These are phyloP conservation scores for Allomyces javanicus DNA, from an alignment of 192 early-diverging fungal genomes.

Conservation along the genomic window DNA sequence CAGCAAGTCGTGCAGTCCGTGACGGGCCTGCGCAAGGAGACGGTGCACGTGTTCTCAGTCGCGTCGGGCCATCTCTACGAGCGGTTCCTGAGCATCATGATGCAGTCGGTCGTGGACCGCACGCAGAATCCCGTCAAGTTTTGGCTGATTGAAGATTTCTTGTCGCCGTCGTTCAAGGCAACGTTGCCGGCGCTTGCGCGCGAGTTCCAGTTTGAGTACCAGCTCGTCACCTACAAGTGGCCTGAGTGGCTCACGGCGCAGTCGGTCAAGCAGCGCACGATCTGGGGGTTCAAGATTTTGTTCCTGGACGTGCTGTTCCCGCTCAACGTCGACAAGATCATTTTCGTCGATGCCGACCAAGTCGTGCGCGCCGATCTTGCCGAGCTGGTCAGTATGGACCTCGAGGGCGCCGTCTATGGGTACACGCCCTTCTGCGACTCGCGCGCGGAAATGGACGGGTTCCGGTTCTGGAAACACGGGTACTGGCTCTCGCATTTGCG, in stretches of 20 bases:
- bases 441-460: conserved; percentile 84
- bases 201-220: conserved; percentile 74
- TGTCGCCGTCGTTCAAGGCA: conserved; percentile 88
- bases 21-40: too few species aligned
- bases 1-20: conserved; percentile 1
- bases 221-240: conserved; percentile 97
- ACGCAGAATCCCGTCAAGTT: conserved; percentile 87
- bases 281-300: conserved; percentile 99
- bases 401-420: conserved; percentile 85
- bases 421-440: conserved; percentile 92
- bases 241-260: conserved; percentile 85
- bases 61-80: conserved; percentile 93
- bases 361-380: conserved; percentile 90
- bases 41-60: conserved; percentile 91
- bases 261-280: conserved; percentile 86
- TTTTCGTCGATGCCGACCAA: conserved; percentile 98
- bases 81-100: conserved; percentile 94
- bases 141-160: conserved; percentile 96
- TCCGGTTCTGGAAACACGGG: conserved; percentile 91
- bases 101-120: conserved; percentile 67
- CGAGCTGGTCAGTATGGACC: conserved; percentile 79
- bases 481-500: conserved; percentile 82
- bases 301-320: conserved; percentile 97
- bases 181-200: conserved; percentile 63
- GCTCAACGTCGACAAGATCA: conserved; percentile 72